These are phyloP conservation scores for Phaeosphaeria sp. DNA, from an alignment of 2,329 filamentous ascomycete species.

Conservation along the genomic window DNA sequence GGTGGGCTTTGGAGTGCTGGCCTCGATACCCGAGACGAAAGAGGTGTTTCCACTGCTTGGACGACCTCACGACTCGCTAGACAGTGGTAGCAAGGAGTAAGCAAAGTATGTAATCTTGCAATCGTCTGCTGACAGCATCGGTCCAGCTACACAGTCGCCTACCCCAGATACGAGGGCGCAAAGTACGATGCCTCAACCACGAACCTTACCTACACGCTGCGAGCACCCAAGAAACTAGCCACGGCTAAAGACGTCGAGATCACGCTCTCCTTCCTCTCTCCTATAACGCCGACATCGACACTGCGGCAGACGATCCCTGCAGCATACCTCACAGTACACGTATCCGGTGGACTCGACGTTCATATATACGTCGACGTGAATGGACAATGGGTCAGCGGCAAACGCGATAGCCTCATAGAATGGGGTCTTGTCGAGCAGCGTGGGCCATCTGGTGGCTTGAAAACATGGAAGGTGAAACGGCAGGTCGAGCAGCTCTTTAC, in stretches of 20 bases:
- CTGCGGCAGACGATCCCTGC: conserved; percentile 83
- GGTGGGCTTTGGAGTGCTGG: conserved; percentile 69
- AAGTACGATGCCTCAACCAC: conserved; percentile 74
- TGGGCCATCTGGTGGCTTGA: conserved; percentile 54
- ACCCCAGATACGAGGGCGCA: conserved; percentile 65
- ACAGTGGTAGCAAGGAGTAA: conserved; percentile 50
- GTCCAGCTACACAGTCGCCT: conserved; percentile 62
- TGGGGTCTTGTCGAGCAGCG: conserved; percentile 67
- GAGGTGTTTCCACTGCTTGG: conserved; percentile 70
- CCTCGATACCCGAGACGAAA: conserved; percentile 65
- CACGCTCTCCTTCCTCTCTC: conserved; percentile 73
- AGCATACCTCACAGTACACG: conserved; percentile 75
- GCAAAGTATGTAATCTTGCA: not conserved
- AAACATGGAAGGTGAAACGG: conserved; percentile 71
- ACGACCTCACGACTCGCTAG: conserved; percentile 69
- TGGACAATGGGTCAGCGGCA: conserved; percentile 80
- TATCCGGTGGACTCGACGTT: conserved; percentile 67
- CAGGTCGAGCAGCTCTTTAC: conserved; percentile 72
- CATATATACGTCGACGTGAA: conserved; percentile 58
- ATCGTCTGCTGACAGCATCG: conserved; percentile 2
- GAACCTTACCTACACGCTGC: conserved; percentile 70
- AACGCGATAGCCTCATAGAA: conserved; percentile 70
- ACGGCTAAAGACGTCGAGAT: conserved; percentile 58
- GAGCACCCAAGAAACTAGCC: conserved; percentile 47
- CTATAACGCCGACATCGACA: conserved; percentile 81